Conservation (phyloP, 2,329 filamentous ascomycete genomes). For the Arthrobotrys sinensis region DNA sequence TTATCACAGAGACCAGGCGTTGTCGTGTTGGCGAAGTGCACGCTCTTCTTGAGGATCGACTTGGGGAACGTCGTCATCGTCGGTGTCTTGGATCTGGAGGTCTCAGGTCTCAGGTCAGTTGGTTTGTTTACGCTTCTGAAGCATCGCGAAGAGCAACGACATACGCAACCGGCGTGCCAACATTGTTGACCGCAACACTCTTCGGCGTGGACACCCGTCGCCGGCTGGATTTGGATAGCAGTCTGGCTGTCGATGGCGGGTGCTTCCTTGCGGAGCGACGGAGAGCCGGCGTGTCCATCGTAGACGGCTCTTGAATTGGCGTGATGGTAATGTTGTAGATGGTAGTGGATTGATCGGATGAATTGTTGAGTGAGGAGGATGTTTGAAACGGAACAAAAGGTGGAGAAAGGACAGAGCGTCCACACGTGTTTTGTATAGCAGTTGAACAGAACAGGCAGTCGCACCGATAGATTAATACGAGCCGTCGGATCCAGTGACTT, state of each 20-base stretch:
- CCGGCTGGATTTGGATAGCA: constrained; percentile 9
- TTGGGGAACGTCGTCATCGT: not conserved
- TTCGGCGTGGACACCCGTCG: constrained; percentile 17
- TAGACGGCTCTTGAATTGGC: not conserved
- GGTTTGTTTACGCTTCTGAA: constrained; percentile 10
- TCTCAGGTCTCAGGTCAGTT: constrained; percentile 8
- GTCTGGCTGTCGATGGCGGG: constrained; percentile 8
- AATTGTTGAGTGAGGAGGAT: not conserved
- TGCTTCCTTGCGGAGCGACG: constrained; percentile 53
- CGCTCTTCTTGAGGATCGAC: constrained; percentile 43
- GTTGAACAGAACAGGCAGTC: constrained; percentile 21
- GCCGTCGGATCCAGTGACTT: constrained; percentile 9
- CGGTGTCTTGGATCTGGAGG: constrained; percentile 12
- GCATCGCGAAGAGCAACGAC: constrained; percentile 17
- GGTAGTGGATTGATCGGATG: not conserved
- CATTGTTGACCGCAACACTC: not conserved
- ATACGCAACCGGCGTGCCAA: constrained; percentile 24
- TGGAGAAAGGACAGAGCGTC: constrained; percentile 3
- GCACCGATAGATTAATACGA: constrained; percentile 18
- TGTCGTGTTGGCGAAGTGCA: constrained; percentile 34
- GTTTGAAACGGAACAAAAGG: constrained; percentile 14
- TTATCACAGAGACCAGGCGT: constrained; percentile 21
- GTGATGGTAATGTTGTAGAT: not conserved
- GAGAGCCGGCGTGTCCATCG: constrained; percentile 35
- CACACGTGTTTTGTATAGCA: constrained; percentile 30